Conservation (phyloP, 225 moss, liverwort and hornwort genomes). For the Sphagnum contortum region DNA sequence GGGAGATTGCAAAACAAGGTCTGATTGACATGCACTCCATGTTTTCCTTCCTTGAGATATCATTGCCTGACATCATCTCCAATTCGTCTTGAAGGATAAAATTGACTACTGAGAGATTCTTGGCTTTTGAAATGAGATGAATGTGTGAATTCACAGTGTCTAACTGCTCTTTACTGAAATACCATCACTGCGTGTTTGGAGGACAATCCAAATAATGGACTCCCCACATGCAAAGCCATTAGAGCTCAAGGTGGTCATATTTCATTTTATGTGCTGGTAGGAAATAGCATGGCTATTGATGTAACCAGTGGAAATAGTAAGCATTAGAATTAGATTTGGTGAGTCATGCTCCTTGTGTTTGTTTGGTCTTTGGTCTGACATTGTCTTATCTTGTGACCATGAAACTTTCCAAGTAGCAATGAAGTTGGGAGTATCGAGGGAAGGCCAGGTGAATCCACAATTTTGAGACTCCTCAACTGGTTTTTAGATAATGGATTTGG, state of each 20-base stretch:
- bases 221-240: constrained; percentile 69
- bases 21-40: constrained; percentile 98
- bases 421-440: too few species aligned
- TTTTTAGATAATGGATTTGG: constrained; percentile 92
- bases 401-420: too few species aligned
- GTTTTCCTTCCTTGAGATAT: constrained; percentile 99
- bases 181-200: constrained; percentile 17
- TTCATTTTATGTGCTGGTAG: constrained; percentile 84
- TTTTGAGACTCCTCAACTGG: constrained; percentile 83
- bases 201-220: constrained; percentile 76
- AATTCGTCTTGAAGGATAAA: background rate
- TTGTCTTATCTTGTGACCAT: too few species aligned
- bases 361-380: background rate
- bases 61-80: background rate
- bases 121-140: too few species aligned
- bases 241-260: constrained; percentile 68
- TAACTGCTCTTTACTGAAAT: too few species aligned
- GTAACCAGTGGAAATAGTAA: constrained; percentile 98
- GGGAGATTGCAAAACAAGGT: constrained; percentile 96
- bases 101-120: background rate
- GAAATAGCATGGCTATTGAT: constrained; percentile 88
- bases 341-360: background rate
- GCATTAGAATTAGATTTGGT: background rate
- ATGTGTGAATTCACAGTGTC: too few species aligned
- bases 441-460: constrained; percentile 84